phyloP scores from a whole-genome alignment of 164 flowering plant genomes.

The Dillenia turbinata region DNA sequence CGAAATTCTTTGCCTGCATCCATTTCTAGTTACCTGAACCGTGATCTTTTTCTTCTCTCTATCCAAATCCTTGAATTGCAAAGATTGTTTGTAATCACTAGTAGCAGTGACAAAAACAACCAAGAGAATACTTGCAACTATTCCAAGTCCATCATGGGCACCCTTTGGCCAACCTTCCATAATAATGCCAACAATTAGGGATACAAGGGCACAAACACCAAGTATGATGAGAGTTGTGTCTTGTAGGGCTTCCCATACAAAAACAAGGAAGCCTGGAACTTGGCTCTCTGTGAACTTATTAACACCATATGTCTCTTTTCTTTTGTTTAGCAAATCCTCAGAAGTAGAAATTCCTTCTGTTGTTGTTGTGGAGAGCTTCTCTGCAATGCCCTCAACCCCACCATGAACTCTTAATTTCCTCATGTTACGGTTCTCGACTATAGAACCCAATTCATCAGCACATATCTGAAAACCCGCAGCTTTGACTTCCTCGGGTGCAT shows the following conservation, averaged over 20 bases:
- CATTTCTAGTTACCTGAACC: constrained; percentile 77
- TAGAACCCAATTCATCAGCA: constrained; percentile 81
- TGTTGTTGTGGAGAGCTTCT: constrained; percentile 65
- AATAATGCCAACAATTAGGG: constrained; percentile 73
- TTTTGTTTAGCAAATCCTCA: constrained; percentile 35
- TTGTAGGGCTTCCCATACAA: constrained; percentile 98
- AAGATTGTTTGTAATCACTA: constrained; percentile 86
- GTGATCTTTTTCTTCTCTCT: constrained; percentile 88
- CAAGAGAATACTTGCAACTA: constrained; percentile 83
- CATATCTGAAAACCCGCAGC: constrained; percentile 78
- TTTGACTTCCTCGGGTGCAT: constrained; percentile 66
- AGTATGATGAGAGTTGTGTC: constrained; percentile 95
- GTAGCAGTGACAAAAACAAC: constrained; percentile 97
- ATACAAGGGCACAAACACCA: constrained; percentile 74
- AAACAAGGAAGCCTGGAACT: constrained; percentile 62
- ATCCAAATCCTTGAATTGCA: constrained; percentile 95
- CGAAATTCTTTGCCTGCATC: constrained; percentile 77
- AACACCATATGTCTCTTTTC: constrained; percentile 67
- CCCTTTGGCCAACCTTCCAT: constrained; percentile 98
- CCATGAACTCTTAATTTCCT: constrained; percentile 75
- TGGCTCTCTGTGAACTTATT: constrained; percentile 82
- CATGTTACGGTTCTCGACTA: constrained; percentile 78
- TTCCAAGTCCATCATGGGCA: constrained; percentile 96
- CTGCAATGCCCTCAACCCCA: constrained; percentile 70
- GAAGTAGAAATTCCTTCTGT: constrained; percentile 49